Conservation (phyloP, 2,329 filamentous ascomycete species). For the Cordyceps javanica region DNA sequence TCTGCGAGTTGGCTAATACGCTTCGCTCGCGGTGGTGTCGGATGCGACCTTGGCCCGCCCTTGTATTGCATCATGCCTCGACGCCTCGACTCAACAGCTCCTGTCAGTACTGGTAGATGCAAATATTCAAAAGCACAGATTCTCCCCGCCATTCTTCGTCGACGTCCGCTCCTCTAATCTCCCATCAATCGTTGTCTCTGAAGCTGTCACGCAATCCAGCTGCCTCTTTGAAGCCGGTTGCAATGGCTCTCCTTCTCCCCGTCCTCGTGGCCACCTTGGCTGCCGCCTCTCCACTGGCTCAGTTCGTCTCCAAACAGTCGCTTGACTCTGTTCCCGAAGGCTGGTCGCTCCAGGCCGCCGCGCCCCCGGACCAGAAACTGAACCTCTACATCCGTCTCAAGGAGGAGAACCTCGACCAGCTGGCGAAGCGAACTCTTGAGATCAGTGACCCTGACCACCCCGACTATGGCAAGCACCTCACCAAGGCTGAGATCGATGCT, state of each 20-base stretch:
- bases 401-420: conserved; percentile 13
- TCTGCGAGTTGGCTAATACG: neutral
- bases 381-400: conserved; percentile 13
- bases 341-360: conserved; percentile 7
- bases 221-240: neutral
- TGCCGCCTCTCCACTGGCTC: conserved; percentile 8
- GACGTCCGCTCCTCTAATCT: neutral
- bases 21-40: neutral
- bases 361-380: conserved; percentile 1
- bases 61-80: neutral
- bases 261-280: conserved; percentile 12
- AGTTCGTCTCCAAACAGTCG: conserved; percentile 12
- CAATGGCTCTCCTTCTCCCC: conserved; percentile 10
- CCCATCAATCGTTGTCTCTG: neutral
- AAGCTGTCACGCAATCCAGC: neutral
- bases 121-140: neutral
- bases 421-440: conserved; percentile 8
- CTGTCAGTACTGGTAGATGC: neutral
- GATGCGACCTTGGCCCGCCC: neutral
- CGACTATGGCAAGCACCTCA: conserved; percentile 14
- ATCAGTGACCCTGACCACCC: conserved; percentile 12
- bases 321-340: conserved; percentile 1
- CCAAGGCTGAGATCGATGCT: conserved; percentile 14
- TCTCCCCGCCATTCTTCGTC: neutral
- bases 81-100: neutral